These are phyloP conservation scores for Backusella tarrabulga DNA, from an alignment of 192 early-diverging fungal species.

Conservation along the genomic window DNA sequence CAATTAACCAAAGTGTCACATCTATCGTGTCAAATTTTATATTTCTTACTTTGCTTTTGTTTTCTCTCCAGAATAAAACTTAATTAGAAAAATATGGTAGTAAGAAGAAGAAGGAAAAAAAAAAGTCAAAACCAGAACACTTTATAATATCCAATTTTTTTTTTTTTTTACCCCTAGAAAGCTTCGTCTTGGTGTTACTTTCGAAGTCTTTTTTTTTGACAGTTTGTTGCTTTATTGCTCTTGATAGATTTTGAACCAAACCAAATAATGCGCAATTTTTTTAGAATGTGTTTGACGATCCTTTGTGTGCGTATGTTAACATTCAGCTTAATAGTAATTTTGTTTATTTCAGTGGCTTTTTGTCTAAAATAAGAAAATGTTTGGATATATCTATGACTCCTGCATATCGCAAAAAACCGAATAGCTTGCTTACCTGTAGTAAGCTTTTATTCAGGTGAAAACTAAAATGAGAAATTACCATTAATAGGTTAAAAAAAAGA, in stretches of 20 bases:
- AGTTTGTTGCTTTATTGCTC: not conserved
- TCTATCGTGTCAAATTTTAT: not conserved
- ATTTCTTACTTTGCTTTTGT: not conserved
- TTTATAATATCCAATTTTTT: not conserved
- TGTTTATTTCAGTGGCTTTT: not conserved
- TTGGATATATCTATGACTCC: not conserved
- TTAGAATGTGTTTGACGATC: not conserved
- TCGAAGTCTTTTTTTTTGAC: not conserved
- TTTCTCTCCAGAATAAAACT: not conserved
- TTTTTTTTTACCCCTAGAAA: not conserved
- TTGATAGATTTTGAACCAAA: not conserved
- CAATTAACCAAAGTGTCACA: not conserved
- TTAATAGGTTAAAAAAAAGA: not conserved
- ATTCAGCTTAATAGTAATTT: not conserved
- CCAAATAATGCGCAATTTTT: not conserved
- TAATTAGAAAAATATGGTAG: not conserved
- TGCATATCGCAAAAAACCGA: not conserved
- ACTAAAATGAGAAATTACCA: not conserved
- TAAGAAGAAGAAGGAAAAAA: not conserved
- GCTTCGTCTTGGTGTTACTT: not conserved
- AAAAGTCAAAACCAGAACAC: not conserved
- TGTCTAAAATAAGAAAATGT: not conserved
- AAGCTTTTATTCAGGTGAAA: not conserved
- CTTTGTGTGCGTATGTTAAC: not conserved
- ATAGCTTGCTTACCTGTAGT: not conserved